A percentile compares a stretch with the other conserved stretches of the same genome.
phyloP scores from a whole-genome alignment of 2,329 filamentous ascomycete genomes.

The Dothideomycetidae sp. region DNA sequence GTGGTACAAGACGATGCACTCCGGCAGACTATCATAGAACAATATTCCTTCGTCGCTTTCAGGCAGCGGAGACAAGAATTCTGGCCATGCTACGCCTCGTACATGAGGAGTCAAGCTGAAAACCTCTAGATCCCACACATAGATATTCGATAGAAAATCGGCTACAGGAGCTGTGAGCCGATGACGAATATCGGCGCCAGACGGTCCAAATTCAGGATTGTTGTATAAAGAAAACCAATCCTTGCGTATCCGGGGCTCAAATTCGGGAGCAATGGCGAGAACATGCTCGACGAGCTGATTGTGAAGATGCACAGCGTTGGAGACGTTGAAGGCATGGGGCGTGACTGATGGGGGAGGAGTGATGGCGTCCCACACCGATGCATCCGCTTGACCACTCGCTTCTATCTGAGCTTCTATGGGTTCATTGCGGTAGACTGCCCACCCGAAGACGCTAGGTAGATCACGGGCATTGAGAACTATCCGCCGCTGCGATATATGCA shows the following conservation, averaged over 20 bases:
- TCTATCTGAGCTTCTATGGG: neutral
- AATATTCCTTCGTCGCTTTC: neutral
- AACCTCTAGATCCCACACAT: conserved; percentile 5
- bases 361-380: neutral
- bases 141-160: conserved; percentile 4
- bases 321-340: conserved; percentile 4
- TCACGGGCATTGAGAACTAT: neutral
- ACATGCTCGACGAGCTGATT: conserved; percentile 6
- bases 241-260: neutral
- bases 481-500: neutral
- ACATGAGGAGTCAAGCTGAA: conserved; percentile 3
- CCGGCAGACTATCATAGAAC: conserved; percentile 5
- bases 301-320: conserved; percentile 6
- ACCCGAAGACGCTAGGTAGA: neutral
- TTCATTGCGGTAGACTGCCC: neutral
- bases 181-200: neutral
- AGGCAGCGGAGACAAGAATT: neutral
- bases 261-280: neutral
- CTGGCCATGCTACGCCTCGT: neutral
- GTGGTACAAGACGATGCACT: conserved; percentile 6
- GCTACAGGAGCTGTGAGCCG: neutral
- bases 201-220: neutral
- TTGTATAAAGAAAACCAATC: conserved; percentile 6
- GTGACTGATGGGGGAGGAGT: neutral
- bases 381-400: no score